Evolutionary conservation across 345 rosid genomes (phyloP).

Genomic region (Eucalyptus guilfoylei): DNA sequence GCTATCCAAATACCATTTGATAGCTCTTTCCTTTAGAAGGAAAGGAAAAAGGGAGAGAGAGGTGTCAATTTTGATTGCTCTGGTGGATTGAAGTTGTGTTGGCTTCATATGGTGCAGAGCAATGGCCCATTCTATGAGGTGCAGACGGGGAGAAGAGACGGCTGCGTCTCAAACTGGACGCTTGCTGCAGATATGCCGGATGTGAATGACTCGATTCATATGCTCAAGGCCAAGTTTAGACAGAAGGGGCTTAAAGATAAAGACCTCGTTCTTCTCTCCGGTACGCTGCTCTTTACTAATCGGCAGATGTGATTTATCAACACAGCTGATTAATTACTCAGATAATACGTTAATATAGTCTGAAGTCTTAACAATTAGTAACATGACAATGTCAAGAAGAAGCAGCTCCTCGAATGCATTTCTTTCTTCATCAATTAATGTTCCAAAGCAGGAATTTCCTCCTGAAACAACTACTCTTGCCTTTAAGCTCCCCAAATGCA

Average conservation of each 20-base stretch:
- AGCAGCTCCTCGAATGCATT: no score
- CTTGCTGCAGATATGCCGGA: conserved; percentile 63
- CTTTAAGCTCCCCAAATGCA: no score
- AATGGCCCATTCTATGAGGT: conserved; percentile 49
- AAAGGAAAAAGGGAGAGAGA: not conserved
- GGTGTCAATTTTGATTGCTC: not conserved
- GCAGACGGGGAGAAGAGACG: conserved; percentile 67
- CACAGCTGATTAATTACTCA: not conserved
- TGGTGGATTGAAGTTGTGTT: not conserved
- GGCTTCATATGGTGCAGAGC: conserved; percentile 15
- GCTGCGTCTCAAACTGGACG: conserved; percentile 34
- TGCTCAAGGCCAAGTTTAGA: conserved; percentile 40
- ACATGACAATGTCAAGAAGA: not conserved
- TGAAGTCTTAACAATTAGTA: not conserved
- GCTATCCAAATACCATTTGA: not conserved
- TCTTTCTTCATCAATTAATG: no score
- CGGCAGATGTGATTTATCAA: not conserved
- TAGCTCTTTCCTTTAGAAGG: not conserved
- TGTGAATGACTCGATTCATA: conserved; percentile 36
- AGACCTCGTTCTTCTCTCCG: conserved; percentile 76
- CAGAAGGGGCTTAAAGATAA: conserved; percentile 51
- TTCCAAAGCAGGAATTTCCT: not conserved
- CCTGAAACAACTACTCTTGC: not conserved
- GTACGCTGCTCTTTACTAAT: conserved; percentile 1
- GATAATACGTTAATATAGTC: not conserved